These are phyloP conservation scores for Talaromyces piceae DNA, from an alignment of 2,329 filamentous ascomycete genomes.

Conservation along the genomic window DNA sequence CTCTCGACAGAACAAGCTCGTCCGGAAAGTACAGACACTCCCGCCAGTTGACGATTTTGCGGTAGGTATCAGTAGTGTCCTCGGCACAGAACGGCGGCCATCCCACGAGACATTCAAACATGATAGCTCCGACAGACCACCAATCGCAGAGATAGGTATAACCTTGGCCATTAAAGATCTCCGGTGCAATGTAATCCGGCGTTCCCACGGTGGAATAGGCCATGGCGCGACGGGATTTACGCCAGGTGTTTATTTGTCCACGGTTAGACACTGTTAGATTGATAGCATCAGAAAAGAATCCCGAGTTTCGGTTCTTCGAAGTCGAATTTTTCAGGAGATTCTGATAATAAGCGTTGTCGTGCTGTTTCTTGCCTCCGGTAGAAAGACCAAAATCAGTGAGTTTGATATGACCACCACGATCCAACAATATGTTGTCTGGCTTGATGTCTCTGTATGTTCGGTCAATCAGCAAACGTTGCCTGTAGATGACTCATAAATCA, in stretches of 20 bases:
- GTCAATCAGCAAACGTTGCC: not conserved
- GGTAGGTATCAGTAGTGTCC: conserved; percentile 94
- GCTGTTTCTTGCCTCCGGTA: conserved; percentile 94
- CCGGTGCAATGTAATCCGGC: conserved; percentile 95
- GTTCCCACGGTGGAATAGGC: conserved; percentile 98
- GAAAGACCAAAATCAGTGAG: conserved; percentile 96
- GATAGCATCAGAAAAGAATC: conserved; percentile 88
- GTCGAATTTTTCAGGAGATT: conserved; percentile 79
- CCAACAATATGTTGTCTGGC: conserved; percentile 94
- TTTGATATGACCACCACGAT: conserved; percentile 94
- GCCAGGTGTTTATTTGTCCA: conserved; percentile 97
- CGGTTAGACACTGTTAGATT: conserved; percentile 97
- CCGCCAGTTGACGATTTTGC: conserved; percentile 98
- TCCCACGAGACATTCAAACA: conserved; percentile 98
- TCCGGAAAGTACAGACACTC: conserved; percentile 94
- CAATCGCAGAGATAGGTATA: conserved; percentile 98
- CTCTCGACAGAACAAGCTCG: conserved; percentile 78
- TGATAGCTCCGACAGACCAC: conserved; percentile 98
- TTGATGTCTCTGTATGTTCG: conserved; percentile 74
- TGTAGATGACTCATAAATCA: no score
- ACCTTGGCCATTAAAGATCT: conserved; percentile 94
- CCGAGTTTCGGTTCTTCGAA: conserved; percentile 76
- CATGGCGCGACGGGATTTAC: conserved; percentile 89
- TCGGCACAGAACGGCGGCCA: conserved; percentile 99
- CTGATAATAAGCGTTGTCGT: conserved; percentile 98